phyloP scores from a whole-genome alignment of 768 basidiomycete genomes.

The Fistulinella prunicolor region DNA sequence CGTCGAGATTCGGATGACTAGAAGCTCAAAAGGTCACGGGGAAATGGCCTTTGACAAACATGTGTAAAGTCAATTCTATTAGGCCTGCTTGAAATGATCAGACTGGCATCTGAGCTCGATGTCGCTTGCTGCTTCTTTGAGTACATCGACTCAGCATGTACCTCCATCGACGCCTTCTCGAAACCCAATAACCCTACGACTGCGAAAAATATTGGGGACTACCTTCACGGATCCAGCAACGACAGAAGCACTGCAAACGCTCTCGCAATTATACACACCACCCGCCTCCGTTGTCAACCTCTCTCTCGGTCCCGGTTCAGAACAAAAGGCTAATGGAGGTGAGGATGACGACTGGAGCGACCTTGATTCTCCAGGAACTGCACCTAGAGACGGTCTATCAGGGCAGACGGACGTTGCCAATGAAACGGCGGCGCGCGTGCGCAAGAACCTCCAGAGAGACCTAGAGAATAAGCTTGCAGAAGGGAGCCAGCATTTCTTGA shows the following conservation, averaged over 20 bases:
- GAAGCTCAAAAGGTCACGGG: too few relatives aligned
- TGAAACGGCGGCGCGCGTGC: slow-evolving; percentile 68
- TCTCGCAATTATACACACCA: slow-evolving; percentile 69
- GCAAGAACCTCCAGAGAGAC: slow-evolving; percentile 79
- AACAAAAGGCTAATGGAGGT: slow-evolving; percentile 34
- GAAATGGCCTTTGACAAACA: too few relatives aligned
- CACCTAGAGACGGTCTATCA: slow-evolving; percentile 10
- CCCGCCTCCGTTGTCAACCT: slow-evolving; percentile 17
- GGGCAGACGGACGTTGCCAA: slow-evolving; percentile 39
- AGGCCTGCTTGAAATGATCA: too few relatives aligned
- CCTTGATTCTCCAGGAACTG: slow-evolving; percentile 10
- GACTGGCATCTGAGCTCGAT: too few relatives aligned
- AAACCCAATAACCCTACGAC: slow-evolving; percentile 78
- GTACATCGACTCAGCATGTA: slow-evolving; percentile 11
- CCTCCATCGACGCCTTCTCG: slow-evolving; percentile 25
- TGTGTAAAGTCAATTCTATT: too few relatives aligned
- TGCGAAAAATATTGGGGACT: slow-evolving; percentile 89
- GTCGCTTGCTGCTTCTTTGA: slow-evolving; percentile 9
- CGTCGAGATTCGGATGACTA: too few relatives aligned
- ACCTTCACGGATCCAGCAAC: slow-evolving; percentile 77
- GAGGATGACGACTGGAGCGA: slow-evolving; percentile 32
- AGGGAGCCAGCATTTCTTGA: slow-evolving; percentile 79
- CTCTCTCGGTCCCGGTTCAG: neutral
- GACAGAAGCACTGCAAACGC: slow-evolving; percentile 74
- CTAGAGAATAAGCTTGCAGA: slow-evolving; percentile 80